These are phyloP conservation scores for Bipolaris oryzae DNA, from an alignment of 2,329 filamentous ascomycete genomes.

Conservation along the genomic window DNA sequence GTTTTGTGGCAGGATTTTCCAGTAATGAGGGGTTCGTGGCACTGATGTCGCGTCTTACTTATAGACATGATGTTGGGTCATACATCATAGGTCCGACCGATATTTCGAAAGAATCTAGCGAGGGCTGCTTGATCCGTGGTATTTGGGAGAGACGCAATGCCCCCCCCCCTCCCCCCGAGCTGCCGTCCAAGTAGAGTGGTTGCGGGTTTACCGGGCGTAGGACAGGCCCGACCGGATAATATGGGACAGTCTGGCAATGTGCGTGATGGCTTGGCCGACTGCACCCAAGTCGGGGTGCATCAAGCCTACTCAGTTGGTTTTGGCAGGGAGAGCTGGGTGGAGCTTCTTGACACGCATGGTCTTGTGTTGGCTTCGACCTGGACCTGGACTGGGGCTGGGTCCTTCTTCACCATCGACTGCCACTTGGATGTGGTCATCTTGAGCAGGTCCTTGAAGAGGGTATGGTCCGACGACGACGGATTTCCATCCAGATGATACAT, in stretches of 20 bases:
- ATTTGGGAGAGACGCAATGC: no score
- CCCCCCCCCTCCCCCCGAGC: no score
- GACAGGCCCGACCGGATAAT: background rate
- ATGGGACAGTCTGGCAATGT: background rate
- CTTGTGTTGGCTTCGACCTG: slow-evolving; percentile 20
- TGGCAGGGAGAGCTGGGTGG: slow-evolving; percentile 46
- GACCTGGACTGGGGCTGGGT: slow-evolving; percentile 6
- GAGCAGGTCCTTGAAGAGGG: slow-evolving; percentile 28
- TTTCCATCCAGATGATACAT: slow-evolving; percentile 39
- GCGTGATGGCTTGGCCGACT: background rate
- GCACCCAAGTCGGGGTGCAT: background rate
- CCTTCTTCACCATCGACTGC: slow-evolving; percentile 23
- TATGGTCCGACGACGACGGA: slow-evolving; percentile 25
- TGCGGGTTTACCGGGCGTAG: background rate
- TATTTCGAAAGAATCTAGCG: no score
- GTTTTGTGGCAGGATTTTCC: no score
- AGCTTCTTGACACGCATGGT: slow-evolving; percentile 43
- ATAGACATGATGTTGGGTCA: no score
- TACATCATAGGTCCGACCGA: no score
- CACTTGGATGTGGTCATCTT: slow-evolving; percentile 31
- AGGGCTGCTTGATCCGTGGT: no score
- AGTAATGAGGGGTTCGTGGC: no score
- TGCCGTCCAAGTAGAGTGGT: no score
- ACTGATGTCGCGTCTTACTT: no score
- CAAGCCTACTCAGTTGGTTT: slow-evolving; percentile 37